Conservation (phyloP, 352 stramenopile genomes). For the Thalassiosira livingstoniorum region DNA sequence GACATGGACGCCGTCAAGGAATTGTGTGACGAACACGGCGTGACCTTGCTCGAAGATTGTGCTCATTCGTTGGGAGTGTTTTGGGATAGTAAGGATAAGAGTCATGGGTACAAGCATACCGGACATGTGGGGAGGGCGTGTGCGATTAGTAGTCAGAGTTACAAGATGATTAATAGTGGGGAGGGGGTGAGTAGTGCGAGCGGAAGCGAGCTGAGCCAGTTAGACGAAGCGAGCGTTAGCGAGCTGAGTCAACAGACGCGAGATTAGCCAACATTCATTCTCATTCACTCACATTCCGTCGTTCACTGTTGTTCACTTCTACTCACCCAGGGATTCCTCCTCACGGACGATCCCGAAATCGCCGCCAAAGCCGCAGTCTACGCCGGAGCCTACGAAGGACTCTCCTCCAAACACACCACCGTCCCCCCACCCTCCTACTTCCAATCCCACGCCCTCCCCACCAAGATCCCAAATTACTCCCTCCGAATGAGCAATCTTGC, state of each 20-base stretch:
- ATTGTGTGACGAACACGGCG: constrained; percentile 76
- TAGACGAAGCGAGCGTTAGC: too few species aligned
- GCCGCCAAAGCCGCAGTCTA: constrained; percentile 81
- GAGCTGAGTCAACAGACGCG: too few species aligned
- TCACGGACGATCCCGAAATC: constrained; percentile 81
- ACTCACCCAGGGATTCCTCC: constrained; percentile 86
- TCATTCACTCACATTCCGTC: too few species aligned
- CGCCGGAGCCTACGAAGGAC: constrained; percentile 83
- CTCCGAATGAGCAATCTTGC: constrained; percentile 84
- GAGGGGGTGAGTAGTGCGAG: too few species aligned
- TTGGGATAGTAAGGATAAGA: constrained; percentile 81
- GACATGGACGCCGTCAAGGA: constrained; percentile 85
- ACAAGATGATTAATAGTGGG: constrained; percentile 88
- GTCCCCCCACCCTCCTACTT: constrained; percentile 74
- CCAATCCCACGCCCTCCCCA: constrained; percentile 68
- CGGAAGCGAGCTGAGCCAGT: too few species aligned
- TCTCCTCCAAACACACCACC: constrained; percentile 77
- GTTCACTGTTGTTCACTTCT: too few species aligned
- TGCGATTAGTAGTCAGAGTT: constrained; percentile 80
- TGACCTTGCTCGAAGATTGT: constrained; percentile 84
- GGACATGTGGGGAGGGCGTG: constrained; percentile 78
- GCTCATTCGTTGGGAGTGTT: constrained; percentile 83
- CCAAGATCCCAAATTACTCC: constrained; percentile 84
- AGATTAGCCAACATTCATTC: too few species aligned
- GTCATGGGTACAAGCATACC: constrained; percentile 80